Conservation (phyloP, 805 yeast genomes). For the Candida rishiriensis region DNA sequence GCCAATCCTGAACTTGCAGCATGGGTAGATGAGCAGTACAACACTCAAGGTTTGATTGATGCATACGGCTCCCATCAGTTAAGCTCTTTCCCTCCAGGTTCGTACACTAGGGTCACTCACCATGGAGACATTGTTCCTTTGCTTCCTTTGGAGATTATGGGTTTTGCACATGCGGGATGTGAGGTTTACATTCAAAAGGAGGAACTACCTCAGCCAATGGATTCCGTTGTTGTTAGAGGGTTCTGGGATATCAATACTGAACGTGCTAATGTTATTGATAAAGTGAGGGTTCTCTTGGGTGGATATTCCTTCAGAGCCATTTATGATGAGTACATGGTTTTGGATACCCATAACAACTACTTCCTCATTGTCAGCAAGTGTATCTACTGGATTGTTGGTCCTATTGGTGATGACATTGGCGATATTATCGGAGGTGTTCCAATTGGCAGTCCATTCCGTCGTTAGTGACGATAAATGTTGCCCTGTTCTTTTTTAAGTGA, state of each 20-base stretch:
- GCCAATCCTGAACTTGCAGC: conserved; percentile 48
- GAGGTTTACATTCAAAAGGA: conserved; percentile 42
- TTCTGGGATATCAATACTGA: conserved; percentile 7
- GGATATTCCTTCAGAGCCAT: conserved; percentile 2
- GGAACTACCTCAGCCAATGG: conserved; percentile 31
- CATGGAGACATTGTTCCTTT: conserved; percentile 54
- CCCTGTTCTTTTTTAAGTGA: no score
- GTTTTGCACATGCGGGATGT: conserved; percentile 43
- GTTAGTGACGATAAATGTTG: no score
- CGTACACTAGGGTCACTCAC: conserved; percentile 54
- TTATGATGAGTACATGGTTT: conserved; percentile 1
- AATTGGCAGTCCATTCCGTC: no score
- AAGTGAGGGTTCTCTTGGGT: not conserved
- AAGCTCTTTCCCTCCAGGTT: conserved; percentile 16
- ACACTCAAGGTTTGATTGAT: conserved; percentile 23
- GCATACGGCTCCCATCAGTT: not conserved
- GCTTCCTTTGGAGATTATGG: conserved; percentile 48
- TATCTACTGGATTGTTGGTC: no score
- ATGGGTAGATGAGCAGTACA: conserved; percentile 49
- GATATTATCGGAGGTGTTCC: no score
- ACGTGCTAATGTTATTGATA: not conserved
- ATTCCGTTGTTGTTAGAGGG: conserved; percentile 16
- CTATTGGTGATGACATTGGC: no score
- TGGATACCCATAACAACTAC: conserved; percentile 9
- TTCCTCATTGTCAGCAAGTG: conserved; percentile 3